Base-by-base conservation (phyloP, 495 filamentous ascomycete species). In the Hamigera avellanea region DNA sequence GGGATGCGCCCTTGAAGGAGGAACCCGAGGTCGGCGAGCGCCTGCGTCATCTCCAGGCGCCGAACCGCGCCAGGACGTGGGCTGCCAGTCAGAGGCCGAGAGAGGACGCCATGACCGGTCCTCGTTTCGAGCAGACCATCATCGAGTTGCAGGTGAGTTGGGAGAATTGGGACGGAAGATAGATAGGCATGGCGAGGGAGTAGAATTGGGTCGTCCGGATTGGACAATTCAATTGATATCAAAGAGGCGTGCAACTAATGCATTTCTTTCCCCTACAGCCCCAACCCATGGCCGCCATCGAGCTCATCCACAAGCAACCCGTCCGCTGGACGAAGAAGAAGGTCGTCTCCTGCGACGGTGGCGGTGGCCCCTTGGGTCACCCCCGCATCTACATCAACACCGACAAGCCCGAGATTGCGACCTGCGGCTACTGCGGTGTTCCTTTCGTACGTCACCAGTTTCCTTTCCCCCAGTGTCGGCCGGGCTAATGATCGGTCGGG, bases 311-410 rank as follows among this genome's bases (percentile, higher is more conserved):
- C 69, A 79, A 83, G 62, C 83, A 95, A 60, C 91, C 86, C 6
- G 91, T 98, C 23, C 73, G 79, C 52, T 98, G 89, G 87, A 82
- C 76, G 33, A 80, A 93, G 58, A 73, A 82, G 42, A 67, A 75
- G 33, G 56, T 83, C 25, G 89, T 93, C 31, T 77, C 75, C 37
- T 98, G 91, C 54, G 87, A 96, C 53, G 91, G 91, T 37, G 91
- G 93, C 36, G 91, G 91, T 42, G 93, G 91, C 14, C 81, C 89
- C 35, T 66, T 83, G 25, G 91, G 91, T 17, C 91, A 98, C 61
- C 91, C 91, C 26, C 72, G 73, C 53, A 81, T 98, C 59, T 98
- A 82, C 59, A 98, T 98, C 72, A 98, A 98, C 61, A 79, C 83
- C 45, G 91, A 98, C 65, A 95, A 95, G 72, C 81, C 91, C 39